Evolutionary conservation across 768 basidiomycete species (phyloP).

Genomic region (Leucogyrophana mollusca): DNA sequence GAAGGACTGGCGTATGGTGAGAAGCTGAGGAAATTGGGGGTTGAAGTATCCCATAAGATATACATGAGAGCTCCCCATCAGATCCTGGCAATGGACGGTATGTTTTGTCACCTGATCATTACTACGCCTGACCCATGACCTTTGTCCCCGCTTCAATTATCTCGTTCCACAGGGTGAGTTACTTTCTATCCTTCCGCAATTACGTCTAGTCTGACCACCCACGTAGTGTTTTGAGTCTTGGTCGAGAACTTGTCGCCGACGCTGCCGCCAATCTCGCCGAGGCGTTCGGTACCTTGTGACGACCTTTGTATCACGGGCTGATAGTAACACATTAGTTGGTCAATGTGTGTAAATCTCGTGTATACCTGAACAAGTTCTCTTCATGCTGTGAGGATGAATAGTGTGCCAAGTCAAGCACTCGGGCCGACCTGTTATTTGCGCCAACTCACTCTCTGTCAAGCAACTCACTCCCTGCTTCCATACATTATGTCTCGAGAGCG

Average conservation of each 20-base stretch:
- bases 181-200: background rate
- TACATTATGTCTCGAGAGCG: too few species aligned
- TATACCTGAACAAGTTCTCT: too few species aligned
- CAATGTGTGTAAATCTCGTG: too few species aligned
- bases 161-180: constrained; percentile 20
- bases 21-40: constrained; percentile 52
- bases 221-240: constrained; percentile 36
- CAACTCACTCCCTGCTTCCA: too few species aligned
- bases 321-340: too few species aligned
- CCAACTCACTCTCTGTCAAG: too few species aligned
- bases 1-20: constrained; percentile 68
- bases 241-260: constrained; percentile 37
- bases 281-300: constrained; percentile 24
- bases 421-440: too few species aligned
- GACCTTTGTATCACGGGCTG: too few species aligned
- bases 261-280: constrained; percentile 31
- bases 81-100: constrained; percentile 75
- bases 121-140: background rate
- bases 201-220: constrained; percentile 9
- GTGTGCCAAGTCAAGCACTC: too few species aligned
- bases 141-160: background rate
- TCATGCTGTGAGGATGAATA: too few species aligned
- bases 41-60: constrained; percentile 51
- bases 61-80: constrained; percentile 71
- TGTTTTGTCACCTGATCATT: constrained; percentile 19